Evolutionary conservation across 2,329 filamentous ascomycete species (phyloP), one percentile per base, ranked within the genome.

Genomic region (Paracoccidioides lutzii): DNA sequence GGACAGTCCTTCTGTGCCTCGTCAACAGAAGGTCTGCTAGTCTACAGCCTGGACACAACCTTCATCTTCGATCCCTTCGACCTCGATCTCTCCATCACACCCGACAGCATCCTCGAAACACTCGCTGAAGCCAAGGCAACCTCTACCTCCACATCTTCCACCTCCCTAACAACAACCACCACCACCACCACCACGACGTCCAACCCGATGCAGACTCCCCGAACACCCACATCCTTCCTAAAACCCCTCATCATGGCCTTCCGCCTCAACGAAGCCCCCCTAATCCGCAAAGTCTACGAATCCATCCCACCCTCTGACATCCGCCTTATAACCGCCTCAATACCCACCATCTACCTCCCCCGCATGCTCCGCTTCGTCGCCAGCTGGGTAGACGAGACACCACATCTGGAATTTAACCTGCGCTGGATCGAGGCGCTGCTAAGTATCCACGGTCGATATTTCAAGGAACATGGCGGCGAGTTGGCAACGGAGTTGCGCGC

Each of bases 221-320:
- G 2, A 22, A 22, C 22, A 22, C 80, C 59, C 66, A 67, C 62
- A 5, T 64, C 69, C 7, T 95, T 88, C 70, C 80, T 97, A 60
- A 95, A 93, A 72, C 91, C 93, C 0, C 76, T 98, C 5, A 84
- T 96, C 60, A 98, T 98, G 93, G 87, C 90, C 1, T 98, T 98
- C 78, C 86, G 94, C 5, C 83, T 98, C 57, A 96, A 95, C 72
- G 88, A 95, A 69, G 79, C 83, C 4, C 81, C 83, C 28, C 78
- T 98, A 49, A 82, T 96, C 59, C 86, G 87, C 63, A 83, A 83
- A 54, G 88, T 96, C 15, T 97, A 95, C 73, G 85, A 94, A 71
- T 80, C 82, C 2, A 85, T 91, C 30, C 90, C 93, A 0, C 77
- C 85, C 44, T 71, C 76, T 2, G 85, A 91, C 61, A 87, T 97